Evolutionary conservation across 257 asterid genomes (phyloP).

Genomic region (Craterostigma plantagineum): DNA sequence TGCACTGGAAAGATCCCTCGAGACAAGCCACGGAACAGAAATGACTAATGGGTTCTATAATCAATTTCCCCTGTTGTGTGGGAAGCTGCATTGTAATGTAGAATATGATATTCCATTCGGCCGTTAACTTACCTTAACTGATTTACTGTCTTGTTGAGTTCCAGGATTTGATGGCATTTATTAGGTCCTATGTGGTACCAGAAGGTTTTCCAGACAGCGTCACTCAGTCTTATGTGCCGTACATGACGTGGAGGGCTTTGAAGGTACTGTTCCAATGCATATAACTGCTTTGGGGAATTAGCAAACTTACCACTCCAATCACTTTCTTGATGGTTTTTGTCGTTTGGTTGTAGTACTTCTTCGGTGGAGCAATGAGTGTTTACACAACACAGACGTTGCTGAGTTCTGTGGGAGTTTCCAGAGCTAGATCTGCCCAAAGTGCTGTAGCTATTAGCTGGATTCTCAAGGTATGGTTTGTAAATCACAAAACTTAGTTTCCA

Average conservation of each 20-base stretch:
- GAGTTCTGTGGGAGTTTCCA: slow-evolving; percentile 69
- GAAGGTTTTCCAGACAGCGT: slow-evolving; percentile 96
- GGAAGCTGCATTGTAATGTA: too few relatives aligned
- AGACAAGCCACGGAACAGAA: too few relatives aligned
- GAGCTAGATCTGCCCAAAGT: slow-evolving; percentile 43
- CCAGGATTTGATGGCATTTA: slow-evolving; percentile 61
- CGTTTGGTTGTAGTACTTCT: slow-evolving; percentile 53
- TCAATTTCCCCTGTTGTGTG: too few relatives aligned
- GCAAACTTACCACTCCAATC: too few relatives aligned
- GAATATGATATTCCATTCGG: too few relatives aligned
- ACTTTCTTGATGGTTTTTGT: not conserved
- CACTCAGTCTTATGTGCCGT: slow-evolving; percentile 84
- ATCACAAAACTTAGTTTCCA: too few relatives aligned
- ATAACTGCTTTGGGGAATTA: too few relatives aligned
- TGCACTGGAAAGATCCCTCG: too few relatives aligned
- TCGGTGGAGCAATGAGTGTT: slow-evolving; percentile 99
- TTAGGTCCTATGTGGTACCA: slow-evolving; percentile 86
- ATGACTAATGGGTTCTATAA: too few relatives aligned
- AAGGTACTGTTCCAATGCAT: slow-evolving; percentile 31
- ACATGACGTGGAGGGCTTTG: slow-evolving; percentile 97
- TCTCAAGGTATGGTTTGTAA: slow-evolving; percentile 51
- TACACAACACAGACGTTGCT: slow-evolving; percentile 94
- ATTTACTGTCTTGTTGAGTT: slow-evolving; percentile 1
- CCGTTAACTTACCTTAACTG: not conserved
- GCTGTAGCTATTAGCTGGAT: slow-evolving; percentile 99